These are phyloP conservation scores for Wickerhamomyces sp. DNA, from an alignment of 1,139 yeast species.

Conservation along the genomic window DNA sequence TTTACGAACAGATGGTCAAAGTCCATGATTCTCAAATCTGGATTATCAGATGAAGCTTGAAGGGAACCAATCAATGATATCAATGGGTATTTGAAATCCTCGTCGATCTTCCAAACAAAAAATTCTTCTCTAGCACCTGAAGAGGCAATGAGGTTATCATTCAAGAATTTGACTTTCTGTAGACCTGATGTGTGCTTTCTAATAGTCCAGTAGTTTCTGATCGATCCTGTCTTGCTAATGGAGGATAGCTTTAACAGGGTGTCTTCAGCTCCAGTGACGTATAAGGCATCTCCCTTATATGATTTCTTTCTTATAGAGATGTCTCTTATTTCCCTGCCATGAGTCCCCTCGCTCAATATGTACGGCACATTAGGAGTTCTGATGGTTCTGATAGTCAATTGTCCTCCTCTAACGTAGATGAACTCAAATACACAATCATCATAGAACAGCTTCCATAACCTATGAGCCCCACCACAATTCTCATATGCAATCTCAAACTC, in stretches of 20 bases:
- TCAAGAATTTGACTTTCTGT: constrained; percentile 66
- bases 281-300: constrained; percentile 25
- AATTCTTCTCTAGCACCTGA: constrained; percentile 93
- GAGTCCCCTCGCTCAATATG: constrained; percentile 56
- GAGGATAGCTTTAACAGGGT: constrained; percentile 63
- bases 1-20: constrained; percentile 44
- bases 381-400: constrained; percentile 30
- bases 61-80: constrained; percentile 43
- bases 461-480: constrained; percentile 89
- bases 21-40: constrained; percentile 89
- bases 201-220: constrained; percentile 53
- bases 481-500: constrained; percentile 67
- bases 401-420: constrained; percentile 54
- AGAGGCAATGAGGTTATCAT: constrained; percentile 47
- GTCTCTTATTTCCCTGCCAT: constrained; percentile 84
- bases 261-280: constrained; percentile 86
- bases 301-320: constrained; percentile 41
- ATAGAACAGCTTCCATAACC: constrained; percentile 62
- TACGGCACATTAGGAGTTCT: constrained; percentile 24
- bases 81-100: constrained; percentile 35
- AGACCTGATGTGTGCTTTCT: constrained; percentile 86
- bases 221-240: constrained; percentile 36
- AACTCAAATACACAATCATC: constrained; percentile 29
- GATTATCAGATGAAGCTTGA: constrained; percentile 46
- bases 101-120: constrained; percentile 62